phyloP scores from a whole-genome alignment of 2,329 filamentous ascomycete species.

The Verticillium nonalfalfae region DNA sequence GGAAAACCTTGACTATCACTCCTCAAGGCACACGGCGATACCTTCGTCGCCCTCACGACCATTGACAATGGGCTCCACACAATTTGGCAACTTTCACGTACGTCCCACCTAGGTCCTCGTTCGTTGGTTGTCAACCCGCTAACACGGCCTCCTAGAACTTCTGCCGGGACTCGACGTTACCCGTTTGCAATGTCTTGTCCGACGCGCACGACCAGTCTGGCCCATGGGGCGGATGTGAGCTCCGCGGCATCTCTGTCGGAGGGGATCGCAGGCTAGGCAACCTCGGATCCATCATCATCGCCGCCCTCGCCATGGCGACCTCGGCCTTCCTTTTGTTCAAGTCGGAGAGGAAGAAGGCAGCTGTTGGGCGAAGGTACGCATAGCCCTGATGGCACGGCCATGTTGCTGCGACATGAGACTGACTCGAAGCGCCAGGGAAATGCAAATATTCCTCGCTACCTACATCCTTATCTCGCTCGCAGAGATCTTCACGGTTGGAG shows the following conservation, averaged over 20 bases:
- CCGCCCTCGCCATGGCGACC: constrained; percentile 66
- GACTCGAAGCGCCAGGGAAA: constrained; percentile 58
- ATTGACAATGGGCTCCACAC: constrained; percentile 50
- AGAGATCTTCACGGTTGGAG: constrained; percentile 93
- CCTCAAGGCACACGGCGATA: neutral
- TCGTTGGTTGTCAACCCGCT: too few species aligned
- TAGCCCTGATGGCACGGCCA: constrained; percentile 12
- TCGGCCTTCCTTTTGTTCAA: constrained; percentile 64
- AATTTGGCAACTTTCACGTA: constrained; percentile 57
- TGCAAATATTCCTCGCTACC: constrained; percentile 85
- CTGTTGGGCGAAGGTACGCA: constrained; percentile 78
- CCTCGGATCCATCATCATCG: constrained; percentile 84
- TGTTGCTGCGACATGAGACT: constrained; percentile 1
- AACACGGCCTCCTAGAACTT: constrained; percentile 53
- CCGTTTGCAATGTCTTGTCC: constrained; percentile 77
- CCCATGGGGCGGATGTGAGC: constrained; percentile 62
- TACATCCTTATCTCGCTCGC: constrained; percentile 88
- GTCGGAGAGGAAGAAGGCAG: constrained; percentile 86
- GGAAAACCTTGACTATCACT: neutral
- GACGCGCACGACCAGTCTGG: constrained; percentile 51
- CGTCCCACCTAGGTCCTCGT: neutral
- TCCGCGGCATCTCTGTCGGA: constrained; percentile 69
- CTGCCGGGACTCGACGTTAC: constrained; percentile 77
- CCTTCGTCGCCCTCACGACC: neutral
- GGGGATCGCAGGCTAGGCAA: constrained; percentile 67